phyloP scores from a whole-genome alignment of 2,329 filamentous ascomycete genomes.

The Chaetomiaceae sp. region DNA sequence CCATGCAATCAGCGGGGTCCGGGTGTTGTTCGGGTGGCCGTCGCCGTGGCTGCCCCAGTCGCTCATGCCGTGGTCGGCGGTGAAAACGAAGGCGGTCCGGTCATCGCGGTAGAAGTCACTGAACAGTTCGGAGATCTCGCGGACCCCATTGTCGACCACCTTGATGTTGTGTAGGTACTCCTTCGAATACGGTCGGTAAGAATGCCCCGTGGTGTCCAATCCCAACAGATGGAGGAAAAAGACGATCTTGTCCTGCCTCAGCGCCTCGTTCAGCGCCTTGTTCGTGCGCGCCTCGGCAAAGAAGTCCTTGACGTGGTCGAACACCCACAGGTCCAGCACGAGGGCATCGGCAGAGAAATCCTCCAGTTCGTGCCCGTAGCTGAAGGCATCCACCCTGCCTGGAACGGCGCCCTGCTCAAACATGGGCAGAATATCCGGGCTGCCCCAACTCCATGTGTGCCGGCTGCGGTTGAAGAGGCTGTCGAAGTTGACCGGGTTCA shows the following conservation, averaged over 20 bases:
- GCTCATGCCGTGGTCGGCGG: constrained; percentile 97
- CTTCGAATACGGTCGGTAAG: constrained; percentile 83
- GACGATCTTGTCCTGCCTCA: constrained; percentile 80
- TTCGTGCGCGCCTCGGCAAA: constrained; percentile 79
- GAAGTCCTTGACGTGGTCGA: constrained; percentile 83
- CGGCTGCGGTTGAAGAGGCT: constrained; percentile 95
- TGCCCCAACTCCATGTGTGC: constrained; percentile 99
- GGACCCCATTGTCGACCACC: constrained; percentile 83
- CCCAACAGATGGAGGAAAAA: constrained; percentile 95
- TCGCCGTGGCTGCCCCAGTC: constrained; percentile 99
- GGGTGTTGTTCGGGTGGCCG: constrained; percentile 93
- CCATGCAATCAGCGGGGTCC: constrained; percentile 90
- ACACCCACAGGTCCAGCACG: constrained; percentile 87
- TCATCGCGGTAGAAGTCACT: constrained; percentile 80
- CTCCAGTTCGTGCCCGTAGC: constrained; percentile 78
- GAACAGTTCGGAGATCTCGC: constrained; percentile 75
- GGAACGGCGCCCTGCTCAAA: constrained; percentile 89
- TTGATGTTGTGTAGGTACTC: constrained; percentile 95
- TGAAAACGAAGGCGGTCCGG: constrained; percentile 93
- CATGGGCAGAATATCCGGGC: constrained; percentile 95
- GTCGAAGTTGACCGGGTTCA: constrained; percentile 97
- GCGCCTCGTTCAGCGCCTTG: constrained; percentile 62
- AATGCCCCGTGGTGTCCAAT: constrained; percentile 84
- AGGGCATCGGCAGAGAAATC: constrained; percentile 83
- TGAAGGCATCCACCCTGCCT: constrained; percentile 80